Conservation (phyloP, 768 basidiomycete genomes). For the Leccinum pellstonianum region DNA sequence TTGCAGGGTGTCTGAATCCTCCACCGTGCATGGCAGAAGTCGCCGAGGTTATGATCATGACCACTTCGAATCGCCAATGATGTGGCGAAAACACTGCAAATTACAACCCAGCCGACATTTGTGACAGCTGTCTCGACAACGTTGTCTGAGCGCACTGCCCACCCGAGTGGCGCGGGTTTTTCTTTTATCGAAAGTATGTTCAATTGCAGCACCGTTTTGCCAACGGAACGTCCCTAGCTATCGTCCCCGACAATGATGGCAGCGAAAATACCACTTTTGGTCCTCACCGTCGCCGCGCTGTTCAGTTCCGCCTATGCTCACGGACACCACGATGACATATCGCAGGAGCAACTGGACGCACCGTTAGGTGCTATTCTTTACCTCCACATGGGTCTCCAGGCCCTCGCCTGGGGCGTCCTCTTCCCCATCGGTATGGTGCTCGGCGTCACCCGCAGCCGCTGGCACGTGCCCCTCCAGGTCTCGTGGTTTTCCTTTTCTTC, state of each 20-base stretch:
- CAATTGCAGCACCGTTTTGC: not conserved
- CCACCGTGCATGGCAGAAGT: not conserved
- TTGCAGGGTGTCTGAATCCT: too few relatives aligned
- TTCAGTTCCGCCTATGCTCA: constrained; percentile 41
- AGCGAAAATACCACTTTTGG: not conserved
- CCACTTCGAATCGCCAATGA: too few relatives aligned
- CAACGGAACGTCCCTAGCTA: not conserved
- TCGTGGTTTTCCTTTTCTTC: not conserved
- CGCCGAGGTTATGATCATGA: too few relatives aligned
- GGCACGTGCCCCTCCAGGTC: constrained; percentile 88
- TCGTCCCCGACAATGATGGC: constrained; percentile 3
- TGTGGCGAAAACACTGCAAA: too few relatives aligned
- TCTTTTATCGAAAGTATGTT: too few relatives aligned
- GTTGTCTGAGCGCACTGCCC: too few relatives aligned
- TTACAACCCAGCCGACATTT: too few relatives aligned
- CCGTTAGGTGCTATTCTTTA: constrained; percentile 77
- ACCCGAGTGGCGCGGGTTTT: too few relatives aligned
- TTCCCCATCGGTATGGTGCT: constrained; percentile 86
- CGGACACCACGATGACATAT: constrained; percentile 55
- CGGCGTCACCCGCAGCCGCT: constrained; percentile 71
- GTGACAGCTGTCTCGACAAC: too few relatives aligned
- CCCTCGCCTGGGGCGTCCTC: constrained; percentile 76
- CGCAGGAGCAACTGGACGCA: constrained; percentile 60
- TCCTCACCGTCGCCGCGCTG: constrained; percentile 13
- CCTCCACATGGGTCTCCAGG: constrained; percentile 82